phyloP scores from a whole-genome alignment of 2,329 filamentous ascomycete species.

The Xylariaceae sp. region DNA sequence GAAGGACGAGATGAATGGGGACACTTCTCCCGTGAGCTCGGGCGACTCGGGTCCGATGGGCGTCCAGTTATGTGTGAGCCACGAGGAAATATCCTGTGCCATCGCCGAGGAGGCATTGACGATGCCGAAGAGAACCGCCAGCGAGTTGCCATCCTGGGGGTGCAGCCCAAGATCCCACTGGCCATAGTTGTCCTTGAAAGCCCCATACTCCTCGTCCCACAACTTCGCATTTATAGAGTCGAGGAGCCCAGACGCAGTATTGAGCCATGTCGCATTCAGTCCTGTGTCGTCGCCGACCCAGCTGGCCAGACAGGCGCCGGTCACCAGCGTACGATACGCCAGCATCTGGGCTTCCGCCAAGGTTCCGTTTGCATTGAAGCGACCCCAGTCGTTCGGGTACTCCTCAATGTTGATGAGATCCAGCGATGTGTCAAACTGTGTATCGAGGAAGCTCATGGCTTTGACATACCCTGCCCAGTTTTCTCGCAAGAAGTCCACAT shows the following conservation, averaged over 20 bases:
- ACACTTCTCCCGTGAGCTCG: conserved; percentile 50
- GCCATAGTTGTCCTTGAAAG: conserved; percentile 46
- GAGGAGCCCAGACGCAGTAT: conserved; percentile 32
- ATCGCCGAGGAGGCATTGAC: conserved; percentile 25
- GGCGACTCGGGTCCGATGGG: conserved; percentile 47
- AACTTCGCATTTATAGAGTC: conserved; percentile 37
- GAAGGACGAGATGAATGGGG: conserved; percentile 50
- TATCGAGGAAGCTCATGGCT: conserved; percentile 31
- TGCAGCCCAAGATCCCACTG: conserved; percentile 34
- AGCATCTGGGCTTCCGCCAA: conserved; percentile 20
- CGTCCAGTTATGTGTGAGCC: conserved; percentile 45
- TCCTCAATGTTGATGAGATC: conserved; percentile 17
- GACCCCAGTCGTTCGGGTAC: conserved; percentile 21
- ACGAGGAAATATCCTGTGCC: conserved; percentile 33
- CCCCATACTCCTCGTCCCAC: conserved; percentile 39
- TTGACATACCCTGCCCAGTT: conserved; percentile 41
- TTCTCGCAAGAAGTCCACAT: conserved; percentile 36
- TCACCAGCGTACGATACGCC: conserved; percentile 45
- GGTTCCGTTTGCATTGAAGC: conserved; percentile 15
- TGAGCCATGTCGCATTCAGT: conserved; percentile 32
- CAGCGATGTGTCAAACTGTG: conserved; percentile 13
- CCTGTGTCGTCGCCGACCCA: conserved; percentile 35
- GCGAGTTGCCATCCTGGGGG: conserved; percentile 53
- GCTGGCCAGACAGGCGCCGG: conserved; percentile 41
- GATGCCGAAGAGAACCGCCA: conserved; percentile 44